Base-by-base conservation (phyloP, 106 monocot species). In the Platanthera guangdongensis region DNA sequence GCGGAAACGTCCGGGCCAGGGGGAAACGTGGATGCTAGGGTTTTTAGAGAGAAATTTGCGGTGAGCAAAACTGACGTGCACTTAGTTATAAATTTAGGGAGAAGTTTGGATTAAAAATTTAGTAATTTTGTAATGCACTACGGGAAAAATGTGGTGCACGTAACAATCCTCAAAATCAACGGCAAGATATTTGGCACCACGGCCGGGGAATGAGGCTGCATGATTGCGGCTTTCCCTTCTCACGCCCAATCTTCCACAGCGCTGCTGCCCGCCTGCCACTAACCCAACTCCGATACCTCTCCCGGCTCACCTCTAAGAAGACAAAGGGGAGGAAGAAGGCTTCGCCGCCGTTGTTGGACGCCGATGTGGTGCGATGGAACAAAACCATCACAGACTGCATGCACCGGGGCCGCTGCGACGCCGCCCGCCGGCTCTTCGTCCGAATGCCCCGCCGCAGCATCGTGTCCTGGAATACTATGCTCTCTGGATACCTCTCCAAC, bases 401-500 rank as follows among this genome's bases (percentile, higher is more conserved):
- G 84, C 90, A 84, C 68, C 59, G 53, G 46, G 90, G 90, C 72
- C 80, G 68, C 15, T 68, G 14, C 74, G 82, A 75, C 30, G 69
- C 77, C 51, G 87, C 91, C 18, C 80, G 78, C 72, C 68, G 48
- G 8, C 16, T 82, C 39, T 87, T 87, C 83, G 83, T 87, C 51
- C n/a, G 55, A 47, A 90, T 90, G 87, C 87, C 85, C 48, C 81
- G 75, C 48, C 75, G 83, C 28, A 78, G 79, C 50, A 77, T 85
- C 75, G 85, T 87, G 74, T 81, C 90, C 22, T 90, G 69, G 68
- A 90, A 87, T 74, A 63, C 77, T 75, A 83, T 89, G 81, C 80
- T 89, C 76, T 89, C 83, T 14, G 88, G 85, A 6, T 88, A 83
- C 81, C 72, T 88, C 62, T 76, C 85, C 79, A 83, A 86, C 74